Conservation (phyloP, 2,329 filamentous ascomycete species). For the Thelonectria blattea region DNA sequence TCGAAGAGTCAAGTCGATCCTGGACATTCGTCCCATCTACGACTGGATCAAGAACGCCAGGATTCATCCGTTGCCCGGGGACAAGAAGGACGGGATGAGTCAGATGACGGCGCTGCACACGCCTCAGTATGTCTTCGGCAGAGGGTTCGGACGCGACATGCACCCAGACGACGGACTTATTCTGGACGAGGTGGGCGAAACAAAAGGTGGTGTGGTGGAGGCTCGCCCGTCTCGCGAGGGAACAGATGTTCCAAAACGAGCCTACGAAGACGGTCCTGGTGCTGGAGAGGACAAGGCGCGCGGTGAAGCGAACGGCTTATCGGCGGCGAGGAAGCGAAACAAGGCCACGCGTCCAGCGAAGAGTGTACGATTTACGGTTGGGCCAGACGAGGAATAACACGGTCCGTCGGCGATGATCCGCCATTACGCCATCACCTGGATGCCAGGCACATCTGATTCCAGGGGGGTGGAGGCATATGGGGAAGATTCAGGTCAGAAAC, state of each 20-base stretch:
- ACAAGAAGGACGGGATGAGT: slow-evolving; percentile 43
- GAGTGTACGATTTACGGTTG: slow-evolving; percentile 42
- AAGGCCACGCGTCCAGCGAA: slow-evolving; percentile 38
- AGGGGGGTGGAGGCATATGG: background rate
- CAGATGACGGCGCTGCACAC: slow-evolving; percentile 56
- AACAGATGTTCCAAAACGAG: slow-evolving; percentile 36
- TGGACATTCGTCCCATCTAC: slow-evolving; percentile 63
- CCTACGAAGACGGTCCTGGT: slow-evolving; percentile 23
- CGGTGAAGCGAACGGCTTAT: slow-evolving; percentile 15
- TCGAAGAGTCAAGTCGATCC: slow-evolving; percentile 59
- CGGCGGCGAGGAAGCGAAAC: slow-evolving; percentile 24
- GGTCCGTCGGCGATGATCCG: background rate
- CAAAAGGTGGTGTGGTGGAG: slow-evolving; percentile 15
- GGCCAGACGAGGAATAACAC: slow-evolving; percentile 30
- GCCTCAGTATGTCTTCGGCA: slow-evolving; percentile 59
- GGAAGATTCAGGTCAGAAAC: background rate
- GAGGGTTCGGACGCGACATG: slow-evolving; percentile 50
- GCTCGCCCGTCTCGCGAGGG: slow-evolving; percentile 10
- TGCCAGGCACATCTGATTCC: background rate
- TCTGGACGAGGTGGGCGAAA: slow-evolving; percentile 32
- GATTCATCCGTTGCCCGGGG: slow-evolving; percentile 47
- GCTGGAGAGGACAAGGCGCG: slow-evolving; percentile 21
- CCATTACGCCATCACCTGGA: slow-evolving; percentile 3
- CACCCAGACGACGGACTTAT: slow-evolving; percentile 56
- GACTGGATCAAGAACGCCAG: slow-evolving; percentile 63